Base-by-base conservation (phyloP, 441 rosid species). In the Eruca vesicaria region DNA sequence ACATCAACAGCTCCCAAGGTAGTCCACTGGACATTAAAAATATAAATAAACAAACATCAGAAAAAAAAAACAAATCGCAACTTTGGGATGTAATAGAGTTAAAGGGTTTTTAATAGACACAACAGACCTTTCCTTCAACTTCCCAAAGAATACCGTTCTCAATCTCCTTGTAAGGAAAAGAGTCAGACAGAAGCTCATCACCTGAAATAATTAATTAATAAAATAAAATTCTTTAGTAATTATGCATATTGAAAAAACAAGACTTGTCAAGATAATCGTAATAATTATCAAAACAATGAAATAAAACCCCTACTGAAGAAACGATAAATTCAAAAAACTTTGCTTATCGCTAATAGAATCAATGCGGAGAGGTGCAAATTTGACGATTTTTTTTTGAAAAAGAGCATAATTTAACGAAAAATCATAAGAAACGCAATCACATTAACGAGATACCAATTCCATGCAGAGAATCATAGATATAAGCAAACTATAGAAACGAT, bases 141-240 rank as follows among this genome's bases (percentile, higher is more conserved):
- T 95, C 97, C 98, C 97, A 93, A 45, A 95, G 85, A 3, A 82
- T 35, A 10, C 97, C 99, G 45, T 91, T 85, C 52, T 81, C 77
- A 63, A 89, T 81, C 82, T 95, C 98, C 89, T 83, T 90, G 89
- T 93, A 90, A 3, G 89, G 86, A 82, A 93, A 95, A 4, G 98
- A 95, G 83, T 95, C 99, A 2, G 97, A 91, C 69, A 93, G 90
- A 77, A 95, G 98, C 86, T 95, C 99, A 69, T 93, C 98, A 73
- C 90, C 99, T 95, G 80, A 75, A 14, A 50, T 8, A 16, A 1
- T 3, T 1, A 84, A 71, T 74, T 19, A 48, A 74, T 73, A 14
- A 45, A 9, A 0, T 2, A 16, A 16, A 0, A 41, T 6, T 38
- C 41, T 16, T 69, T 4, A 70, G 21, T 45, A 11, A 7, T 19